Conservation (phyloP, 2,329 filamentous ascomycete species). For the Hymenoscyphus linearis region DNA sequence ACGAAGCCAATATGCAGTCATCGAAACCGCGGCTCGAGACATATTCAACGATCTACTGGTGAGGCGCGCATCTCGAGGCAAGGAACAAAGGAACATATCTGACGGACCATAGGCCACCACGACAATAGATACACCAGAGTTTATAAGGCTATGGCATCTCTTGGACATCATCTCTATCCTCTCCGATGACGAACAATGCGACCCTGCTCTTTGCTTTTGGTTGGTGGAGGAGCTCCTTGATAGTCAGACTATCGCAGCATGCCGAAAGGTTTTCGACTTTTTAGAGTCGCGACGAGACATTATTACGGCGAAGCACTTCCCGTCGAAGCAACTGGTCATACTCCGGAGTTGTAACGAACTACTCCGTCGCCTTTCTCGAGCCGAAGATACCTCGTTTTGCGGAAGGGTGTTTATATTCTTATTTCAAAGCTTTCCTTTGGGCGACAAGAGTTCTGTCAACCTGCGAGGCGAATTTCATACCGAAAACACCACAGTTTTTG, state of each 20-base stretch:
- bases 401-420: constrained; percentile 97
- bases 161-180: constrained; percentile 87
- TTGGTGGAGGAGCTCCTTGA: constrained; percentile 93
- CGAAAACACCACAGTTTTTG: constrained; percentile 87
- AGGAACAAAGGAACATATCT: constrained; percentile 29
- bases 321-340: constrained; percentile 81
- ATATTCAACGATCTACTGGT: constrained; percentile 77
- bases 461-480: constrained; percentile 91
- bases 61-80: constrained; percentile 35
- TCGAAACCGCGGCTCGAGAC: constrained; percentile 79
- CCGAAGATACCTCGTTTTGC: constrained; percentile 95
- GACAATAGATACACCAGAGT: constrained; percentile 69
- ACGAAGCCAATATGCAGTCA: constrained; percentile 58
- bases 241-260: constrained; percentile 90
- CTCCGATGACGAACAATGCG: constrained; percentile 72
- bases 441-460: constrained; percentile 96
- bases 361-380: constrained; percentile 85
- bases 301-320: constrained; percentile 75
- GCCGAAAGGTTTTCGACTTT: constrained; percentile 87
- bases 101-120: constrained; percentile 57
- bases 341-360: constrained; percentile 94
- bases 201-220: constrained; percentile 79
- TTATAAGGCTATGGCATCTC: constrained; percentile 86
- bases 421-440: constrained; percentile 94
- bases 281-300: constrained; percentile 88